A percentile compares a stretch with the other conserved stretches of the same genome.
phyloP scores from a whole-genome alignment of 768 basidiomycete genomes.

The Amanita rubescens region DNA sequence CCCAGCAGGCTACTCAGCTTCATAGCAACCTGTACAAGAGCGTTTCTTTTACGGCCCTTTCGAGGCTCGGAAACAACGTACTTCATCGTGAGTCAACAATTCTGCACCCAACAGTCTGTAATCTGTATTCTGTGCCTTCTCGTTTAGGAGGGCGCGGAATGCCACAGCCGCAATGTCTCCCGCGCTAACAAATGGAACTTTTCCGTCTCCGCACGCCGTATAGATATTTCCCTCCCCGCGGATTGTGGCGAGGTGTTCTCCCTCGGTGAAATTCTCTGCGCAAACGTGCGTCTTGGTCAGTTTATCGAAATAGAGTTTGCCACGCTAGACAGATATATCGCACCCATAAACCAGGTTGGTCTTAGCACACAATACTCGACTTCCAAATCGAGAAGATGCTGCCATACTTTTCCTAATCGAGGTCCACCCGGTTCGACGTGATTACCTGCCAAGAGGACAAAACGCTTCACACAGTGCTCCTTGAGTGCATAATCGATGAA shows the following conservation, averaged over 20 bases:
- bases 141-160: neutral
- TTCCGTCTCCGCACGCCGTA: neutral
- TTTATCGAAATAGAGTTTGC: neutral
- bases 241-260: neutral
- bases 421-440: neutral
- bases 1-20: neutral
- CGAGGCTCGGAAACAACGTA: neutral
- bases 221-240: neutral
- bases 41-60: neutral
- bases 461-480: neutral
- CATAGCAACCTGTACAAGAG: neutral
- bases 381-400: neutral
- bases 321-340: neutral
- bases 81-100: neutral
- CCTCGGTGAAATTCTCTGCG: neutral
- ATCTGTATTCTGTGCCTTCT: neutral
- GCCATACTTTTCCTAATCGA: neutral
- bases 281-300: neutral
- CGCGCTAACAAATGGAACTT: neutral
- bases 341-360: neutral
- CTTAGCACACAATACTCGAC: neutral
- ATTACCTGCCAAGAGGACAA: neutral
- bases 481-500: neutral
- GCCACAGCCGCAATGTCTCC: neutral
- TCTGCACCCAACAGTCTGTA: neutral